phyloP scores from a whole-genome alignment of 768 basidiomycete species.

The Tulasnella sp. region DNA sequence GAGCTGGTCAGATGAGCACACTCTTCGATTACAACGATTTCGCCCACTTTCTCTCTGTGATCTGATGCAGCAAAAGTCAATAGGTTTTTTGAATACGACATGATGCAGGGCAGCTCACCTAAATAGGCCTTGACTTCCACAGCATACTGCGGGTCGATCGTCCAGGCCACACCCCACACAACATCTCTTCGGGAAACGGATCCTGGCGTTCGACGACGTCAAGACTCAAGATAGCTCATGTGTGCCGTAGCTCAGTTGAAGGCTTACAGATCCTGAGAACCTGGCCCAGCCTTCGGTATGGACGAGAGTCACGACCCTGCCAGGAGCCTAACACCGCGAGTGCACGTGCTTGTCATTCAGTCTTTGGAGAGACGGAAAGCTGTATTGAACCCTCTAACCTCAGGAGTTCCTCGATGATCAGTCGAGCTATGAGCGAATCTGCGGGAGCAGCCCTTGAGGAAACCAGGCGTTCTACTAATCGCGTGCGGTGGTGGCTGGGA shows the following conservation, averaged over 20 bases:
- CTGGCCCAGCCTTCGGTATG: slow-evolving; percentile 80
- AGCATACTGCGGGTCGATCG: slow-evolving; percentile 67
- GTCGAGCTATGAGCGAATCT: slow-evolving; percentile 53
- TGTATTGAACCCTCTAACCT: slow-evolving; percentile 33
- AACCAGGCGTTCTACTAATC: slow-evolving; percentile 56
- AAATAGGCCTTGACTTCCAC: slow-evolving; percentile 73
- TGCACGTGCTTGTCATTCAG: neutral
- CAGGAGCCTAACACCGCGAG: slow-evolving; percentile 77
- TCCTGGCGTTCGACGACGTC: slow-evolving; percentile 36
- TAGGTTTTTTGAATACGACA: neutral
- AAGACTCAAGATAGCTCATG: neutral
- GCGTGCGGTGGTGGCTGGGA: slow-evolving; percentile 73
- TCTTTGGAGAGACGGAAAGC: too few relatives aligned
- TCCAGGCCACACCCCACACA: slow-evolving; percentile 87
- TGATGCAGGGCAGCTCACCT: slow-evolving; percentile 37
- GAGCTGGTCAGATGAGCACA: neutral
- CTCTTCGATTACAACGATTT: neutral
- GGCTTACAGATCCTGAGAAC: slow-evolving; percentile 53
- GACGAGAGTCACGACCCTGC: slow-evolving; percentile 81
- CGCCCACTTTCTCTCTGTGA: slow-evolving; percentile 67
- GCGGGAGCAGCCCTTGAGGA: slow-evolving; percentile 80
- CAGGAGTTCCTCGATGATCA: slow-evolving; percentile 85
- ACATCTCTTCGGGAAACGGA: slow-evolving; percentile 59
- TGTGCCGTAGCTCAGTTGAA: neutral
- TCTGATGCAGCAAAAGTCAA: slow-evolving; percentile 41